Evolutionary conservation across 2,329 filamentous ascomycete species (phyloP).

Genomic region (Dothidotthia symphoricarpi): DNA sequence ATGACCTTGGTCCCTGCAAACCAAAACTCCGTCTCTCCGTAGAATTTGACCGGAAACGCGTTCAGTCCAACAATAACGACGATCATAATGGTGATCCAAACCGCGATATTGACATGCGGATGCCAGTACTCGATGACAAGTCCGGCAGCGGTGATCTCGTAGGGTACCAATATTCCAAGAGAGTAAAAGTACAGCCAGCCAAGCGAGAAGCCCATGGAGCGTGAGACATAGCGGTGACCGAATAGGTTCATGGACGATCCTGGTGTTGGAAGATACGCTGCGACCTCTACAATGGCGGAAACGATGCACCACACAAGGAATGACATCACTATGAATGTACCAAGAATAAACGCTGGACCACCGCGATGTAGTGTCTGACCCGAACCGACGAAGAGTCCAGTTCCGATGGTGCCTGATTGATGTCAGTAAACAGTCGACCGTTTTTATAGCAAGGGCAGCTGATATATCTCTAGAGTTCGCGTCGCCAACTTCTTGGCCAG

Average conservation of each 20-base stretch:
- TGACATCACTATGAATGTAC: constrained; percentile 35
- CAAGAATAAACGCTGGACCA: constrained; percentile 28
- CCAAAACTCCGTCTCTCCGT: constrained; percentile 52
- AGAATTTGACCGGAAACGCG: constrained; percentile 37
- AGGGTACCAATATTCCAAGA: constrained; percentile 33
- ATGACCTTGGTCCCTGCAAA: constrained; percentile 53
- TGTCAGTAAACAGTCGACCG: too few species aligned
- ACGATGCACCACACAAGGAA: constrained; percentile 30
- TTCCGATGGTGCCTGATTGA: too few species aligned
- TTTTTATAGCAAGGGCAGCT: too few species aligned
- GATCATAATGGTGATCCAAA: constrained; percentile 41
- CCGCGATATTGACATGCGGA: constrained; percentile 31
- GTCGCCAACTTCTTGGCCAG: too few species aligned
- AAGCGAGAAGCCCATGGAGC: constrained; percentile 57
- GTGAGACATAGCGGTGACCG: constrained; percentile 52
- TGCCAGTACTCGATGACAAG: constrained; percentile 40
- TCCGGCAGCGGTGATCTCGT: constrained; percentile 26
- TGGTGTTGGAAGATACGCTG: constrained; percentile 59
- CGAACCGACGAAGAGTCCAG: constrained; percentile 60
- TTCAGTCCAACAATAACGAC: constrained; percentile 37
- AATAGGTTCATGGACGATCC: constrained; percentile 54
- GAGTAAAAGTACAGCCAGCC: constrained; percentile 34
- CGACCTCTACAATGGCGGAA: constrained; percentile 45
- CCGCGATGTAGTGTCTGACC: constrained; percentile 50
- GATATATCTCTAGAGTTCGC: too few species aligned